Conservation (phyloP, 108 stramenopile genomes). For the Cyclotella cryptica region DNA sequence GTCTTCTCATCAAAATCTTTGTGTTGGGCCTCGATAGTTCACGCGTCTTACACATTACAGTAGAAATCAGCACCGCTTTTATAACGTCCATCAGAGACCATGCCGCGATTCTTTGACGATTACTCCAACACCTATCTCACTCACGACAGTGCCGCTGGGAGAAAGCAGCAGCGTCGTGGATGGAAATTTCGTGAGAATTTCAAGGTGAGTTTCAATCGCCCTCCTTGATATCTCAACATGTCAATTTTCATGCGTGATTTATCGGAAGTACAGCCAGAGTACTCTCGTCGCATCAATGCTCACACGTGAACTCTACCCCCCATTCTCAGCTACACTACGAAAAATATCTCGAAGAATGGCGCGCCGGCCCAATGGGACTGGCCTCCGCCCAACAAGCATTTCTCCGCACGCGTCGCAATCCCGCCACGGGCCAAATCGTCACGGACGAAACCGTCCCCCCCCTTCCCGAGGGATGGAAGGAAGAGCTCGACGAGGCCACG, state of each 20-base stretch:
- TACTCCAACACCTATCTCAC: constrained; percentile 91
- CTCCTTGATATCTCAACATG: not conserved
- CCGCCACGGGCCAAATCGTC: constrained; percentile 38
- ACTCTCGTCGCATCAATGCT: not conserved
- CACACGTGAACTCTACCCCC: not conserved
- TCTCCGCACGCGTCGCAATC: constrained; percentile 44
- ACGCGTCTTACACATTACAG: too few relatives aligned
- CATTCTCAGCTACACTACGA: constrained; percentile 64
- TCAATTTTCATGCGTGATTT: not conserved
- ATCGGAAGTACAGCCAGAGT: not conserved
- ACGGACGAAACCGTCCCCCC: constrained; percentile 72
- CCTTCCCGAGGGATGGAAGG: constrained; percentile 86
- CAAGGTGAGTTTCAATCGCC: constrained; percentile 35
- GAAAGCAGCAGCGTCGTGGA: constrained; percentile 91
- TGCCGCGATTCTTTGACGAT: constrained; percentile 95
- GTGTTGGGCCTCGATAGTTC: too few relatives aligned
- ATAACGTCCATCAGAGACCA: constrained; percentile 15
- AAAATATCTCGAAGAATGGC: constrained; percentile 69
- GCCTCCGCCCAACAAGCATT: constrained; percentile 77
- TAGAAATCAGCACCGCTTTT: too few relatives aligned
- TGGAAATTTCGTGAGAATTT: constrained; percentile 95
- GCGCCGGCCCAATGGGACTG: constrained; percentile 81
- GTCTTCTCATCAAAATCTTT: too few relatives aligned
- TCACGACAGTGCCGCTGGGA: constrained; percentile 87
- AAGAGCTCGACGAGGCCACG: constrained; percentile 84